phyloP scores from a whole-genome alignment of 805 yeast species.

The Ogataea nitratoaversa region DNA sequence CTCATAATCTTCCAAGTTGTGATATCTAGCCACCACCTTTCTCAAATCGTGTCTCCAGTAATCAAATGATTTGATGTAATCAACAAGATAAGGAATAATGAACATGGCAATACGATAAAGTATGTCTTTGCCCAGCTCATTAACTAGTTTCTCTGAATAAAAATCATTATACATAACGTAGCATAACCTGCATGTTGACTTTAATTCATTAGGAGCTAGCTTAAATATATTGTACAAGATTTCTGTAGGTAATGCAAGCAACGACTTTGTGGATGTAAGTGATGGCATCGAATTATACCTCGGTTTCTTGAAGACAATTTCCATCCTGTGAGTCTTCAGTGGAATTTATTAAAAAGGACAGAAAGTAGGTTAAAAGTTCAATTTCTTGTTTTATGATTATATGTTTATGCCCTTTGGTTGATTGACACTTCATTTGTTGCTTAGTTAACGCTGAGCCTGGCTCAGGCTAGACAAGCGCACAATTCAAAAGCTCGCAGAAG shows the following conservation, averaged over 20 bases:
- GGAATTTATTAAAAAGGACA: no score
- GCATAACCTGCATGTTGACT: slow-evolving; percentile 31
- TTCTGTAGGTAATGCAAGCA: slow-evolving; percentile 29
- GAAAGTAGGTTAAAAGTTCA: no score
- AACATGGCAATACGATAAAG: slow-evolving; percentile 19
- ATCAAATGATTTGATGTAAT: slow-evolving; percentile 31
- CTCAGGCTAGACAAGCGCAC: no score
- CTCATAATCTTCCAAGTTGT: slow-evolving; percentile 20
- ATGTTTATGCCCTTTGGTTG: no score
- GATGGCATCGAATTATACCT: neutral
- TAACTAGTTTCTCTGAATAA: slow-evolving; percentile 35
- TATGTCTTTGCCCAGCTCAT: slow-evolving; percentile 27
- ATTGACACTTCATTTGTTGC: no score
- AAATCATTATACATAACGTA: slow-evolving; percentile 48
- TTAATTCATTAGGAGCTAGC: slow-evolving; percentile 28
- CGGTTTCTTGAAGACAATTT: slow-evolving; percentile 4
- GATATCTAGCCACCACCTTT: slow-evolving; percentile 20
- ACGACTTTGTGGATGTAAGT: slow-evolving; percentile 4
- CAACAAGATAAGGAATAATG: slow-evolving; percentile 24
- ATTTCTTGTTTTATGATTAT: no score
- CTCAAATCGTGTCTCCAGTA: slow-evolving; percentile 31
- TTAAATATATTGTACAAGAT: slow-evolving; percentile 22
- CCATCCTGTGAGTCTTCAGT: no score
- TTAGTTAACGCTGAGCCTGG: no score
- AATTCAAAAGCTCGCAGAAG: no score